Evolutionary conservation across 2,329 filamentous ascomycete species (phyloP).

Genomic region (Amesomyces nigricolor): DNA sequence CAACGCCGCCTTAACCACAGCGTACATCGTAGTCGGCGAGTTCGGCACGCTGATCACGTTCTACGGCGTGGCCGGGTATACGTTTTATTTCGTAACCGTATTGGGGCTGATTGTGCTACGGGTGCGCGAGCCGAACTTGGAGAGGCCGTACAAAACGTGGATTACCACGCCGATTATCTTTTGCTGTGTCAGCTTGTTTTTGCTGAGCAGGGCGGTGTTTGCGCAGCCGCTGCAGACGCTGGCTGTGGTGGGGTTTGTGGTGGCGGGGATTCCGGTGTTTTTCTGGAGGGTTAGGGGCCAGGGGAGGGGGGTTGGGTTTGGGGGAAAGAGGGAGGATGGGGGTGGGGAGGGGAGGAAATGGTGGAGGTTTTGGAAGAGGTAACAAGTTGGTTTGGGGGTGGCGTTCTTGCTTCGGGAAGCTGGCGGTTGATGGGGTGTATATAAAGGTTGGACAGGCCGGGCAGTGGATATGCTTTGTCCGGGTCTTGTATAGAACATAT

Average conservation of each 20-base stretch:
- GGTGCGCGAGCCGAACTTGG: constrained; percentile 78
- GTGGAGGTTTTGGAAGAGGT: constrained; percentile 56
- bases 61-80: constrained; percentile 94
- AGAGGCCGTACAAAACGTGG: constrained; percentile 92
- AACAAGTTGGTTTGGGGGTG: background rate
- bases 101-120: constrained; percentile 86
- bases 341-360: constrained; percentile 33
- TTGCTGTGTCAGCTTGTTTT: constrained; percentile 92
- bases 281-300: constrained; percentile 71
- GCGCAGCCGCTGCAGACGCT: constrained; percentile 86
- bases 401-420: constrained; percentile 7
- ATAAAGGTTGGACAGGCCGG: background rate
- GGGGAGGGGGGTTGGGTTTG: constrained; percentile 38
- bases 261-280: constrained; percentile 79
- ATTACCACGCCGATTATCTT: constrained; percentile 96
- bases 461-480: background rate
- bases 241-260: constrained; percentile 78
- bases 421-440: background rate
- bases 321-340: constrained; percentile 37
- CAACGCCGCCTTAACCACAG: constrained; percentile 66
- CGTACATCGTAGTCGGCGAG: constrained; percentile 81
- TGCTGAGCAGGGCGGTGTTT: constrained; percentile 82
- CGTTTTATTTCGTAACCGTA: constrained; percentile 95
- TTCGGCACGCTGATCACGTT: constrained; percentile 92
- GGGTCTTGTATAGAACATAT: background rate